A percentile compares a stretch with the other conserved stretches of the same genome.
Evolutionary conservation across 2,329 filamentous ascomycete species (phyloP).

Genomic region (Apiospora marii): DNA sequence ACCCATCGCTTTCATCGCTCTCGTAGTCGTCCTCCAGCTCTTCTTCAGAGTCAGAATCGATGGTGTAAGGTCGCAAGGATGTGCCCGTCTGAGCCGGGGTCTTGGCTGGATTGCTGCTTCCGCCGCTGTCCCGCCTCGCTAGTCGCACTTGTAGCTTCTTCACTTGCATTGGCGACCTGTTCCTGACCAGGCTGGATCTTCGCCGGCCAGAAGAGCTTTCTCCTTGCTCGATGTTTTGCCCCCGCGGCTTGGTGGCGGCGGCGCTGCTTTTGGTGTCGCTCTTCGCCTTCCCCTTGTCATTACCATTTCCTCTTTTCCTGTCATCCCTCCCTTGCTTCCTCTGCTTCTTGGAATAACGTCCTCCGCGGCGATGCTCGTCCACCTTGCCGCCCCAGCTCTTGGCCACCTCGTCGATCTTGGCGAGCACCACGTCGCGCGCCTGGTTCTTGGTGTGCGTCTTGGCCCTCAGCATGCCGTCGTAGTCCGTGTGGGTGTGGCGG

Average conservation of each 20-base stretch:
- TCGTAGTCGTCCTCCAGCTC: slow-evolving; percentile 1
- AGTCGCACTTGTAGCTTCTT: slow-evolving; percentile 7
- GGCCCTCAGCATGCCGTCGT: slow-evolving; percentile 48
- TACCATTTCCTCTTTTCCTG: not conserved
- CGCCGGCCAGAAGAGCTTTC: not conserved
- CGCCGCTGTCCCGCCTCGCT: not conserved
- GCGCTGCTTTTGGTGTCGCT: not conserved
- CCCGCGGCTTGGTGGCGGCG: not conserved
- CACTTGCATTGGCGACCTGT: not conserved
- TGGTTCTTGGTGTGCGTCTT: not conserved
- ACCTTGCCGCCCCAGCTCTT: slow-evolving; percentile 30
- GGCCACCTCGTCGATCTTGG: slow-evolving; percentile 25
- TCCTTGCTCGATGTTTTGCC: not conserved
- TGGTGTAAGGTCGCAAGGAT: slow-evolving; percentile 15
- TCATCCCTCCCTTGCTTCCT: too few relatives aligned
- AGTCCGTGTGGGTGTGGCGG: slow-evolving; percentile 56
- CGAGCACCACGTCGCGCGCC: slow-evolving; percentile 23
- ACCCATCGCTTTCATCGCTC: slow-evolving; percentile 9
- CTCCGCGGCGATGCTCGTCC: not conserved
- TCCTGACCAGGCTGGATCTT: not conserved
- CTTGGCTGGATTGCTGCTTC: not conserved
- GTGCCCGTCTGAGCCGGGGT: not conserved
- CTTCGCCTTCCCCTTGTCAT: not conserved
- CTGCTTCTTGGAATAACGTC: not conserved
- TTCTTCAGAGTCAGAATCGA: not conserved